Conservation (phyloP, 495 filamentous ascomycete genomes). For the Penicillium turbatum region DNA sequence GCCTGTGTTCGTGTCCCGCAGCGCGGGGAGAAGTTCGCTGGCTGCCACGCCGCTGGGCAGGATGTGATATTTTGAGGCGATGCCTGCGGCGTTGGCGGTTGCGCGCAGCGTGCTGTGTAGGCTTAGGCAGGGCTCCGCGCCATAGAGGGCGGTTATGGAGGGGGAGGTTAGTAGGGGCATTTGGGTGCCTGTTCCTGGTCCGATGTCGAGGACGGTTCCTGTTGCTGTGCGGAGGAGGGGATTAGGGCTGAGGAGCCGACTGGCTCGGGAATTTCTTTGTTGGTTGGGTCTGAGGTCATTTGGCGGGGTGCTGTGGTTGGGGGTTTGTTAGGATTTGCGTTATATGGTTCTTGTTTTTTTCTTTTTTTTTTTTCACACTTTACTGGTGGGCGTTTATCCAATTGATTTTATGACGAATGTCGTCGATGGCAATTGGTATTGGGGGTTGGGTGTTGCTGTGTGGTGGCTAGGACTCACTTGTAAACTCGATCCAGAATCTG, state of each 20-base stretch:
- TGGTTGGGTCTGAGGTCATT: slow-evolving; percentile 9
- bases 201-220: slow-evolving; percentile 46
- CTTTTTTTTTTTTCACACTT: not conserved
- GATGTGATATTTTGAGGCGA: slow-evolving; percentile 60
- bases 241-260: slow-evolving; percentile 34
- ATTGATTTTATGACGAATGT: not conserved
- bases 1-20: slow-evolving; percentile 40
- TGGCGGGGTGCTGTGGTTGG: slow-evolving; percentile 9
- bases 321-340: not conserved
- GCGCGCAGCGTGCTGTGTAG: slow-evolving; percentile 50
- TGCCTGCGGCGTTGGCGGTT: slow-evolving; percentile 43
- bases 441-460: no score
- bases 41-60: slow-evolving; percentile 59
- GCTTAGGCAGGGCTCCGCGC: slow-evolving; percentile 60
- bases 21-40: slow-evolving; percentile 32
- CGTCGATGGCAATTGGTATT: no score
- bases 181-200: slow-evolving; percentile 48
- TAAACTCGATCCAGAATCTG: slow-evolving; percentile 42
- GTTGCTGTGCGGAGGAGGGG: slow-evolving; percentile 34
- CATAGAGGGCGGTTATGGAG: slow-evolving; percentile 55
- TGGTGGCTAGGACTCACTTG: slow-evolving; percentile 22
- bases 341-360: not conserved
- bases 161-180: slow-evolving; percentile 41
- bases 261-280: slow-evolving; percentile 3
- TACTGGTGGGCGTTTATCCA: no score